Base-by-base conservation (phyloP, 169 alveolate species). In the Plasmodium vinckei region DNA sequence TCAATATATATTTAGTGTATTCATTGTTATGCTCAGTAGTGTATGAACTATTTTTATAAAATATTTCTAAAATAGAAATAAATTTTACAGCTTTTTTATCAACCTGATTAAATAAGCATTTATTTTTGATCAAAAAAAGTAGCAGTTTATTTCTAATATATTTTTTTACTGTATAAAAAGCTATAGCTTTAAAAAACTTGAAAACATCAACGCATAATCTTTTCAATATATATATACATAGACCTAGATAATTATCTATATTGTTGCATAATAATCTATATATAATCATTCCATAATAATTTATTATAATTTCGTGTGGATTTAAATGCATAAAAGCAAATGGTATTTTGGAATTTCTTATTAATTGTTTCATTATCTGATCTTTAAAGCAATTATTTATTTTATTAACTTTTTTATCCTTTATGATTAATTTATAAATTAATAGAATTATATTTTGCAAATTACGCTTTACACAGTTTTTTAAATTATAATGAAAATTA, bases 181-280 rank as follows among this genome's bases (percentile, higher is more conserved):
- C 88, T 42, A 73, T 63, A 5, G 15, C 63, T 47, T 73, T 73
- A 46, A 73, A 73, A 61, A 61, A 73, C 19, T 49, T 60, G 42
- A 73, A 17, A 47, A 73, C 88, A 61, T 73, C 88, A 21, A 73
- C 68, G 47, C 88, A 73, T 63, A 73, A 65, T 73, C 60, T 33
- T 61, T 73, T 73, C 19, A 73, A 46, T 73, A 73, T 73, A 65
- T 65, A 56, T 73, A 73, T 65, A 25, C 88, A 73, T 65, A 73
- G 33, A 65, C 46, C 63, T 19, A 73, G 25, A 17, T 73, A 73
- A 15, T 47, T 44, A 21, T 61, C 67, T 73, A 73, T 61, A 61
- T 73, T 73, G 33, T 49, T 73, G 42, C 88, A 73, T 12, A 60
- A 39, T 5, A 73, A 42, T 15, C 88, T 73, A 19, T 73, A 73